Evolutionary conservation across 2,329 filamentous ascomycete species (phyloP), one percentile per base, ranked within the genome.

Genomic region (Plectosphaerella cucumerina): DNA sequence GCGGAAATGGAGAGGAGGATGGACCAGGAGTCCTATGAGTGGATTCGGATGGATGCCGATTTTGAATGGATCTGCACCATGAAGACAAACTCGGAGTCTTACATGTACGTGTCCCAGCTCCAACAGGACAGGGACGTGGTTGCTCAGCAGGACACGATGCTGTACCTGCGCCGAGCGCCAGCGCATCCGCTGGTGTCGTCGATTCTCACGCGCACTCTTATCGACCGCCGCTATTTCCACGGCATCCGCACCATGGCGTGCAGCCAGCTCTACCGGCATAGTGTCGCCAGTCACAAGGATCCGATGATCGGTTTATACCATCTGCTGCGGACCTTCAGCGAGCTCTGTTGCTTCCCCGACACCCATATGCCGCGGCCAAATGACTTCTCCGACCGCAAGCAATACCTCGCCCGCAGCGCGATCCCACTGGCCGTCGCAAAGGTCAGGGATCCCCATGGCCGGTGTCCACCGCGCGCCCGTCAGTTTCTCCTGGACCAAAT

Each of bases 51-150:
- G 71, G 94, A 99, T 67, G 92, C 93, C 15, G 95, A 99, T 69
- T 97, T 97, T 59, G 94, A 99, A 67, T 99, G 94, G 94, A 86
- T 97, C 52, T 94, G 89, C 69, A 86, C 86, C 58, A 89, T 96
- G 68, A 85, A 87, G 54, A 76, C 80, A 11, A 86, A 86, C 56
- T 90, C 97, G 79, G 90, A 90, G 44, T 84, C 90, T 5, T 97
- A 97, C 75, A 99, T 99, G 95, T 97, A 94, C 65, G 84, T 96
- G 52, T 97, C 94, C 20, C 94, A 99, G 67, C 76, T 99, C 55
- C 94, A 99, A 66, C 94, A 99, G 68, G 94, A 99, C 69, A 82
- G 93, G 60, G 95, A 99, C 66, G 90, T 99, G 52, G 90, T 96
- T 56, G 95, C 95, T n/a, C 84, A 87, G 58, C 81, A 85, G 60